Conservation (phyloP, 257 asterid species). For the Nicotiana sylvestris region DNA sequence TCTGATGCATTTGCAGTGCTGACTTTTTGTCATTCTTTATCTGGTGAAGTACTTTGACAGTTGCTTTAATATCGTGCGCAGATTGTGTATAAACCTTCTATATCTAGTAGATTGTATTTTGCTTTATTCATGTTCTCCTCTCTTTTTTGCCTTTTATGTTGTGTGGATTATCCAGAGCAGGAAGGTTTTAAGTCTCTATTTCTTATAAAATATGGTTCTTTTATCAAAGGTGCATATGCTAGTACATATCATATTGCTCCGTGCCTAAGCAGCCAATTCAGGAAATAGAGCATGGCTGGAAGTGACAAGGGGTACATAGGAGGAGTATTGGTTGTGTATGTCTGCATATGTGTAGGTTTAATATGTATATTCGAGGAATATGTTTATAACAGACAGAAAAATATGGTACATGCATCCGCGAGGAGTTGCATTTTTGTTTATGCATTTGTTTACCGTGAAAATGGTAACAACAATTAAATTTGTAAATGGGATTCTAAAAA, state of each 20-base stretch:
- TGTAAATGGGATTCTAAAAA: too few species aligned
- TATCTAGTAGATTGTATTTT: neutral
- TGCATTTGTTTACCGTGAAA: too few species aligned
- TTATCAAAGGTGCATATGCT: neutral
- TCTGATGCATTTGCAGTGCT: constrained; percentile 1
- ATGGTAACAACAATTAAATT: too few species aligned
- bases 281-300: neutral
- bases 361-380: neutral
- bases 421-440: neutral
- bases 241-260: neutral
- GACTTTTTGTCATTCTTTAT: neutral
- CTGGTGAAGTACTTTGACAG: neutral
- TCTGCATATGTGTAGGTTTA: neutral
- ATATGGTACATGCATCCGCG: neutral
- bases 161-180: neutral
- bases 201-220: neutral
- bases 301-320: neutral
- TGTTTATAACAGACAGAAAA: neutral
- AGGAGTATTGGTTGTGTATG: neutral
- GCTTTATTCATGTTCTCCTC: neutral
- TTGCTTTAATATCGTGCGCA: neutral
- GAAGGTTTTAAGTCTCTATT: neutral
- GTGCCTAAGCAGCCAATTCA: neutral
- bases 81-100: neutral
- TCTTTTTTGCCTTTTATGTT: neutral